Evolutionary conservation across 345 rosid genomes (phyloP).

Genomic region (Citrus sinensis): DNA sequence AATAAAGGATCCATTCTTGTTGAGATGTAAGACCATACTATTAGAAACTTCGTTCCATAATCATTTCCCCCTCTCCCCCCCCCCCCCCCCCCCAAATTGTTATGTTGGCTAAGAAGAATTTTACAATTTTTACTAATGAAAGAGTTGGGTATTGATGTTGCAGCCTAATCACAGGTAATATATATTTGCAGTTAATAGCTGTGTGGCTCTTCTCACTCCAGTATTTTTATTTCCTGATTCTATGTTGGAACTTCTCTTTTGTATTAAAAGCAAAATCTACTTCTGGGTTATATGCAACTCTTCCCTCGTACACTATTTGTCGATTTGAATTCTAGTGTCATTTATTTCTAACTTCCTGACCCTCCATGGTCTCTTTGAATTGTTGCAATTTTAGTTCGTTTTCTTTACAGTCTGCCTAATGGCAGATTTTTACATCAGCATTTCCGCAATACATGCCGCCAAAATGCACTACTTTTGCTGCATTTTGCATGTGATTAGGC

Average conservation of each 20-base stretch:
- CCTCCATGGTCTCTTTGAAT: neutral
- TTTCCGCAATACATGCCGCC: neutral
- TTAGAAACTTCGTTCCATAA: neutral
- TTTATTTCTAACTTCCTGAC: neutral
- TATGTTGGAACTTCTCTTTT: neutral
- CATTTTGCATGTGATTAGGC: neutral
- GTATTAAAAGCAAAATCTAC: neutral
- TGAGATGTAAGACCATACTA: neutral
- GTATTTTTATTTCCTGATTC: neutral
- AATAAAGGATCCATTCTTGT: neutral
- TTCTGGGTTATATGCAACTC: neutral
- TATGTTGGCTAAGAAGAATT: neutral
- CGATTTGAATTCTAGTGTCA: neutral
- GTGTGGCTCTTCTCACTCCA: neutral
- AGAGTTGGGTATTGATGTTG: neutral
- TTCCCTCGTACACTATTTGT: neutral
- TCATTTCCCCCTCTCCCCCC: neutral
- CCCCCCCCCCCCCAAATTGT: neutral
- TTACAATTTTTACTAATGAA: neutral
- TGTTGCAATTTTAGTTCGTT: neutral
- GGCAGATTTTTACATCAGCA: neutral
- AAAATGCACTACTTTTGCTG: neutral
- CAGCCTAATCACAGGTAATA: neutral
- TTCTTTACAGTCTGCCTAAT: neutral
- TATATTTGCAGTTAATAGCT: neutral